Percentiles rank a stretch among this genome's conserved stretches.
Evolutionary conservation across 208 protist genomes (phyloP).

Genomic region (Phytomonas serpens): DNA sequence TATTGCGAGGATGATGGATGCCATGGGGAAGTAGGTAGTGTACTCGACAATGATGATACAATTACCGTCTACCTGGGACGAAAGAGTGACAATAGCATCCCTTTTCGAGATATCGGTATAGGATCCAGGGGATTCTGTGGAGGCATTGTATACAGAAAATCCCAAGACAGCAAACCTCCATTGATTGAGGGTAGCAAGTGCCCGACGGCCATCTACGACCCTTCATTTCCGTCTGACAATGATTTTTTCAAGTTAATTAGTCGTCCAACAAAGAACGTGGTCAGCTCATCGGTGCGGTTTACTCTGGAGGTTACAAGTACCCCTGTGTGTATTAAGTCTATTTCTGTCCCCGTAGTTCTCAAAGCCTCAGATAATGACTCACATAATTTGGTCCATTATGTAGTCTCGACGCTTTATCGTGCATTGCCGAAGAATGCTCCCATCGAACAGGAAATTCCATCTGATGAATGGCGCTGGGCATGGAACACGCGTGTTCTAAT

Average conservation of each 20-base stretch:
- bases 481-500: slow-evolving; percentile 47
- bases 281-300: slow-evolving; percentile 13
- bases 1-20: slow-evolving; percentile 81
- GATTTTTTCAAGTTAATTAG: slow-evolving; percentile 9
- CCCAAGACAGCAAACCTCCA: slow-evolving; percentile 39
- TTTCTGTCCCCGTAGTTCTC: neutral
- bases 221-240: neutral
- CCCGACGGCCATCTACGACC: neutral
- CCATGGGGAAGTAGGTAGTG: slow-evolving; percentile 50
- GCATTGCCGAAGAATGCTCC: neutral
- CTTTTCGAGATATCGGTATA: slow-evolving; percentile 59
- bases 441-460: neutral
- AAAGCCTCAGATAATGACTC: neutral
- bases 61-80: slow-evolving; percentile 70
- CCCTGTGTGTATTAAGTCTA: slow-evolving; percentile 6
- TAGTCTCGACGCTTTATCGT: slow-evolving; percentile 10
- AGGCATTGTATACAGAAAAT: slow-evolving; percentile 76
- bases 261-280: slow-evolving; percentile 2
- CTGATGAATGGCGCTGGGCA: slow-evolving; percentile 29
- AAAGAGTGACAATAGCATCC: slow-evolving; percentile 63
- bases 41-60: slow-evolving; percentile 75
- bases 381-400: slow-evolving; percentile 10
- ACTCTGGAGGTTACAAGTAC: slow-evolving; percentile 15
- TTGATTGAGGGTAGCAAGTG: slow-evolving; percentile 34
- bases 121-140: slow-evolving; percentile 77